Evolutionary conservation across 2,329 filamentous ascomycete species (phyloP).

Genomic region (Phoma sp.): DNA sequence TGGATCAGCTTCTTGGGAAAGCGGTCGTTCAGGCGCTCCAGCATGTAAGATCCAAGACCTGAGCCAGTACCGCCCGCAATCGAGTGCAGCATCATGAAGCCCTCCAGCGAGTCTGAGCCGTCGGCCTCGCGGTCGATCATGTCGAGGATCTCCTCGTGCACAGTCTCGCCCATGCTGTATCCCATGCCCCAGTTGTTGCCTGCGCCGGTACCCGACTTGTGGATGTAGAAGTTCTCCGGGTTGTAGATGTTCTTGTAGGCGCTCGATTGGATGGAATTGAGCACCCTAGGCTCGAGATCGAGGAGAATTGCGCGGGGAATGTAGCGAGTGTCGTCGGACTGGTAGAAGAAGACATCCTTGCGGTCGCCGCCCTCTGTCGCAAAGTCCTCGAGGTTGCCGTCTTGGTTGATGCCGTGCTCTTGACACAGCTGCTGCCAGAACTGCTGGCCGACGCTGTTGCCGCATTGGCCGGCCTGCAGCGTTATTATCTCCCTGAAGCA

Average conservation of each 20-base stretch:
- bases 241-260: conserved; percentile 99
- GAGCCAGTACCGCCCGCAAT: conserved; percentile 97
- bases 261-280: conserved; percentile 89
- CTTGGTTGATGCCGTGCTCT: conserved; percentile 96
- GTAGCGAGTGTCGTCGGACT: conserved; percentile 96
- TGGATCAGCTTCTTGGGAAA: conserved; percentile 99
- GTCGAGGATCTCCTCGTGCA: conserved; percentile 97
- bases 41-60: conserved; percentile 90
- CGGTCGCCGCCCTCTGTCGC: conserved; percentile 96
- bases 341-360: conserved; percentile 99
- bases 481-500: conserved; percentile 91
- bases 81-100: conserved; percentile 98
- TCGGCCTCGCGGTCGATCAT: conserved; percentile 99
- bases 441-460: conserved; percentile 97
- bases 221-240: conserved; percentile 97
- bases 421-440: conserved; percentile 99
- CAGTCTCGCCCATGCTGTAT: conserved; percentile 87
- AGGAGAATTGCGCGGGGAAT: conserved; percentile 95
- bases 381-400: conserved; percentile 97
- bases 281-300: conserved; percentile 90
- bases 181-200: conserved; percentile 99
- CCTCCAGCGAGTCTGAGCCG: conserved; percentile 95
- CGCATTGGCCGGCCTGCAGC: conserved; percentile 97
- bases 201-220: conserved; percentile 89
- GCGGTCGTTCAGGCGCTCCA: conserved; percentile 93